Base-by-base conservation (phyloP, 140 eudicot genomes). In the Anethum foeniculum region DNA sequence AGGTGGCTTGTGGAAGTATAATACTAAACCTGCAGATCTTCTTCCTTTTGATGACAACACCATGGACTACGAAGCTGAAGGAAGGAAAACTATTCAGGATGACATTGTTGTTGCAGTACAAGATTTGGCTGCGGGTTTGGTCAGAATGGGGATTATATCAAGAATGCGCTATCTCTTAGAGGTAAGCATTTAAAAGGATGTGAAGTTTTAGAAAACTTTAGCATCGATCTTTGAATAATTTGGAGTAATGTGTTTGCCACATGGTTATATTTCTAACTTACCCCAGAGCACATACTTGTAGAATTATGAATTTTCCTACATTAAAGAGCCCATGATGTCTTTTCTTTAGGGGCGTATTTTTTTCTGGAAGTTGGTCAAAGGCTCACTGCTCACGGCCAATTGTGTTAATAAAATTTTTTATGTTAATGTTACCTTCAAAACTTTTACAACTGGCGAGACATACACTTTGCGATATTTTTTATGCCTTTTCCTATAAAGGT, bases 1-100 rank as follows among this genome's bases (percentile, higher is more conserved):
- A 69, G 99, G 97, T 80, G 97, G 97, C 32, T 89, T 90, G 78
- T 95, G 99, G 99, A 95, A 95, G 90, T 95, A 92, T 83, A 95
- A 90, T 84, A 83, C 96, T 41, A 95, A 92, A 81, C 97, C 93
- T 54, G 89, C 93, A 64, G 91, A 92, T 73, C 86, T 92, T 71
- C 86, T 87, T 77, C 93, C 88, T 46, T 86, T 83, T 43, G 87
- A 81, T 80, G 88, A 89, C 78, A 88, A 69, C 76, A 27, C 65
- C 58, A 56, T 73, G 32, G 86, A 83, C 77, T 87, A 83, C 19
- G 83, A 86, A 75, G 56, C 79, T 82, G 99, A 88, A 84, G 92
- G 81, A 7, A 95, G 88, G 79, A 93, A 80, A 71, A 92, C 99
- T 25, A 95, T 95, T 81, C 87, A 90, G 85, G 99, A 95, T 81